These are phyloP conservation scores for Saccharomycopsis malanga DNA, from an alignment of 805 yeast species.

Conservation along the genomic window DNA sequence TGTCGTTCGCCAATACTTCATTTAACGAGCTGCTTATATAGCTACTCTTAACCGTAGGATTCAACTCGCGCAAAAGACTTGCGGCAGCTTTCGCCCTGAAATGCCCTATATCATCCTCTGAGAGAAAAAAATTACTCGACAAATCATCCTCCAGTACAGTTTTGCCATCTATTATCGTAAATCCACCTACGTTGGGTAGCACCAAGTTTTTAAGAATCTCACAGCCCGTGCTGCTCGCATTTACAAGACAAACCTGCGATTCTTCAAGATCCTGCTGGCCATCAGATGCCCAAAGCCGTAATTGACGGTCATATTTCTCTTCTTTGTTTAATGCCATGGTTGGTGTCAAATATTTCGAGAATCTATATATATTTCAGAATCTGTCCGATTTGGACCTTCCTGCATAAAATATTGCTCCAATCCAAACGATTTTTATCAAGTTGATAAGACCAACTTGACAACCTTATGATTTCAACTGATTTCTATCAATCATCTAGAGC, in stretches of 20 bases:
- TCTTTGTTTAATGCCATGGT: constrained; percentile 25
- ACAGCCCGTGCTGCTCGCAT: constrained; percentile 49
- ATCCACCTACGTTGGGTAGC: constrained; percentile 64
- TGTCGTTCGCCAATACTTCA: constrained; percentile 2
- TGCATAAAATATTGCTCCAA: background rate
- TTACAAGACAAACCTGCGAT: constrained; percentile 55
- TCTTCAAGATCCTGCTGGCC: constrained; percentile 62
- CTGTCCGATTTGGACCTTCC: background rate
- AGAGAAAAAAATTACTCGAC: constrained; percentile 56
- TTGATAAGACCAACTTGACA: too few relatives aligned
- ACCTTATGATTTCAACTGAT: too few relatives aligned
- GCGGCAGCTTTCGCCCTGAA: constrained; percentile 36
- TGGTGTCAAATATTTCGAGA: background rate
- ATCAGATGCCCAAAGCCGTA: constrained; percentile 73
- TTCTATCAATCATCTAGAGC: too few relatives aligned
- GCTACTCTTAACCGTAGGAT: constrained; percentile 28
- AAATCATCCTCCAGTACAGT: constrained; percentile 39
- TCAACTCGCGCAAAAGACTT: constrained; percentile 45
- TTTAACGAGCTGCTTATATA: background rate
- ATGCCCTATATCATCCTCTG: constrained; percentile 36
- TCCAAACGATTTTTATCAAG: too few relatives aligned
- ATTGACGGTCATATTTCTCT: constrained; percentile 75
- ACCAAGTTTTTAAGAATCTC: constrained; percentile 75
- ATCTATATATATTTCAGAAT: background rate
- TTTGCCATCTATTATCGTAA: constrained; percentile 49